These are phyloP conservation scores for Trichosanthes cucumerina DNA, from an alignment of 306 rosid genomes.

Conservation along the genomic window DNA sequence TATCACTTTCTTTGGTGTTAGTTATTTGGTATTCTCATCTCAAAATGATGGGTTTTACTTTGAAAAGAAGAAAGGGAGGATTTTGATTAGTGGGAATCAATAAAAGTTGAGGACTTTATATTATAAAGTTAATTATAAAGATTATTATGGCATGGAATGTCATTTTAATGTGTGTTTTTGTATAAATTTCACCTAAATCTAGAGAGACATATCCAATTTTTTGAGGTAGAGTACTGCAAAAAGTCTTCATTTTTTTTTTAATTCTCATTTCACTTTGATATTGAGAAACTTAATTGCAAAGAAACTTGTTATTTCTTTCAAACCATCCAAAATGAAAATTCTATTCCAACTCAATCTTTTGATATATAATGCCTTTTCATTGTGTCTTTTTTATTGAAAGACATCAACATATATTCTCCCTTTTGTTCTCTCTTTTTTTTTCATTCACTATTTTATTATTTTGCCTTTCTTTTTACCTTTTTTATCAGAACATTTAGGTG, in stretches of 20 bases:
- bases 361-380: not conserved
- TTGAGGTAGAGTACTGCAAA: not conserved
- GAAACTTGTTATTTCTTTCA: not conserved
- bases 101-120: not conserved
- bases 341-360: not conserved
- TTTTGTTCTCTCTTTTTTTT: not conserved
- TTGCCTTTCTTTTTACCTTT: not conserved
- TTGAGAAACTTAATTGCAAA: not conserved
- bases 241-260: not conserved
- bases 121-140: not conserved
- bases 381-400: not conserved
- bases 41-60: not conserved
- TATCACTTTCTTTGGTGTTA: not conserved
- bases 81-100: conserved; percentile 6
- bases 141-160: not conserved
- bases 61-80: not conserved
- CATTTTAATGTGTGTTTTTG: not conserved
- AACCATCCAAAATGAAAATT: not conserved
- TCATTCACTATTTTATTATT: not conserved
- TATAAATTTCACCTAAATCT: not conserved
- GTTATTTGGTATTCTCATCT: not conserved
- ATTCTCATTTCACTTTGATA: not conserved
- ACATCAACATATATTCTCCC: not conserved
- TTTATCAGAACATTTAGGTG: not conserved
- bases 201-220: not conserved